Conservation (phyloP, 2,329 filamentous ascomycete genomes). For the Diaporthe australafricana region DNA sequence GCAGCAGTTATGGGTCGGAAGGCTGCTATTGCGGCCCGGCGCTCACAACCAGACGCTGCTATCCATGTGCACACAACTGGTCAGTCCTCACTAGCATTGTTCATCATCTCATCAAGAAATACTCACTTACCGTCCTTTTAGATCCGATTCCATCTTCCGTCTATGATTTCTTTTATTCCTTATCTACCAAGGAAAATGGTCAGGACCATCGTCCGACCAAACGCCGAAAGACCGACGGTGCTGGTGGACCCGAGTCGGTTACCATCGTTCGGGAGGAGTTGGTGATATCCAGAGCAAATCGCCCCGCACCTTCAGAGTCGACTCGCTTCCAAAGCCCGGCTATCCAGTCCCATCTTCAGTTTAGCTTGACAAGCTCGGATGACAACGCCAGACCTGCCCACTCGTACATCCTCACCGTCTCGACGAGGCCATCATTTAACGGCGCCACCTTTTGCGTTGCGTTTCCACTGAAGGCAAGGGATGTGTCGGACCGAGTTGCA, state of each 20-base stretch:
- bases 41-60: not conserved
- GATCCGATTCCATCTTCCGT: constrained; percentile 30
- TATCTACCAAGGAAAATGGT: constrained; percentile 4
- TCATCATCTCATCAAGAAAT: not conserved
- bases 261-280: constrained; percentile 37
- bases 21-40: constrained; percentile 2
- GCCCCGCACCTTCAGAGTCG: not conserved
- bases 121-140: not conserved
- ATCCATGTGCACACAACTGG: constrained; percentile 12
- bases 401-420: constrained; percentile 27
- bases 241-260: constrained; percentile 28
- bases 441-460: constrained; percentile 16
- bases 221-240: constrained; percentile 29
- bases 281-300: constrained; percentile 15
- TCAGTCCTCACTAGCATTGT: not conserved
- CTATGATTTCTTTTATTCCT: constrained; percentile 8
- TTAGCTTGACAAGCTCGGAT: constrained; percentile 30
- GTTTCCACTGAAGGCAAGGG: constrained; percentile 21
- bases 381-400: not conserved
- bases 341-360: constrained; percentile 24
- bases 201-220: constrained; percentile 36
- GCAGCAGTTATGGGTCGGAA: constrained; percentile 24
- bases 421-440: constrained; percentile 21
- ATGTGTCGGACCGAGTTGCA: constrained; percentile 18
- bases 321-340: not conserved